phyloP scores from a whole-genome alignment of 768 basidiomycete genomes.

The Leccinum barrowsii region DNA sequence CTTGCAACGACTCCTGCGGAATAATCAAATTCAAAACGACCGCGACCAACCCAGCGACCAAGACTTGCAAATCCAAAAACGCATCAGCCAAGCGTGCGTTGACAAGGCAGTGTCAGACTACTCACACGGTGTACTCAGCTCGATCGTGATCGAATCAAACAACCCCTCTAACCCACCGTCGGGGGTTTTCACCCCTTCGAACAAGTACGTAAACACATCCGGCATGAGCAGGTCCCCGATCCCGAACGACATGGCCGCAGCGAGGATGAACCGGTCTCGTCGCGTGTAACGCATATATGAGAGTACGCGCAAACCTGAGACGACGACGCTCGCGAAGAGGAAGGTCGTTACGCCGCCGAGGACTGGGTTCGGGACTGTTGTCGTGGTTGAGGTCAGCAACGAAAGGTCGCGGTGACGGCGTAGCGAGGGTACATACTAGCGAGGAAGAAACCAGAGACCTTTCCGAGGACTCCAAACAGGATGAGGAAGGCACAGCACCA shows the following conservation, averaged over 20 bases:
- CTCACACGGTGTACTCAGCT: slow-evolving; percentile 80
- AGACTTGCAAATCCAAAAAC: slow-evolving; percentile 37
- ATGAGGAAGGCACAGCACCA: too few species aligned
- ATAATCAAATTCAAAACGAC: slow-evolving; percentile 56
- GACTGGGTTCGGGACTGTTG: too few species aligned
- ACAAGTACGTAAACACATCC: slow-evolving; percentile 63
- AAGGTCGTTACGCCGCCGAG: too few species aligned
- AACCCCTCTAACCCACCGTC: slow-evolving; percentile 65
- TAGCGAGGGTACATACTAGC: too few species aligned
- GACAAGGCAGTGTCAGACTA: not conserved
- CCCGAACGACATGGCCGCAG: slow-evolving; percentile 66
- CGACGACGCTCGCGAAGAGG: too few species aligned
- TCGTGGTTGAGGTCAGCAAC: too few species aligned
- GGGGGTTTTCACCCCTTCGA: slow-evolving; percentile 56
- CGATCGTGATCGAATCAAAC: slow-evolving; percentile 74
- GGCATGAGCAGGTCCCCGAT: slow-evolving; percentile 69
- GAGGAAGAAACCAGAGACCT: too few species aligned
- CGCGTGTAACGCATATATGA: slow-evolving; percentile 56
- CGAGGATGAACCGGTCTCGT: slow-evolving; percentile 66
- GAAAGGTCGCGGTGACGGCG: too few species aligned
- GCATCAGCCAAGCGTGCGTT: not conserved
- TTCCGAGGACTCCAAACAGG: too few species aligned
- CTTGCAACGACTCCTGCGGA: slow-evolving; percentile 33
- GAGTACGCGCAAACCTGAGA: too few species aligned
- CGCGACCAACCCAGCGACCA: slow-evolving; percentile 56